phyloP scores from a whole-genome alignment of 305 asterid genomes.

The Solanum chacoense region DNA sequence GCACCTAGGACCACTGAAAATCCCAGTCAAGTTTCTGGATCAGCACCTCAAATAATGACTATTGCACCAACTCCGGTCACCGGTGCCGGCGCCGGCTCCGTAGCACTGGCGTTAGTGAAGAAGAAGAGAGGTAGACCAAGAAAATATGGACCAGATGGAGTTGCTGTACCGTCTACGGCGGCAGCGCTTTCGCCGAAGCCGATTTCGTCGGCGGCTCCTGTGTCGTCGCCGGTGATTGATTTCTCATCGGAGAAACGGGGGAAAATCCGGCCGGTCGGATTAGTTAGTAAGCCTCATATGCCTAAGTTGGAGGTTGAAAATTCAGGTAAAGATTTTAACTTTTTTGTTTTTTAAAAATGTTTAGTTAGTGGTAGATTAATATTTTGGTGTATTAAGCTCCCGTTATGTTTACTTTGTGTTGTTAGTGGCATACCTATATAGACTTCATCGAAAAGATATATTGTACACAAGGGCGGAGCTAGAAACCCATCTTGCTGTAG shows the following conservation, averaged over 20 bases:
- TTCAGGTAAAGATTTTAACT: conserved; percentile 27
- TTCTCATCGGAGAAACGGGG: conserved; percentile 55
- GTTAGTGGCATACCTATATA: not conserved
- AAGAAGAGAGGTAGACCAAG: conserved; percentile 90
- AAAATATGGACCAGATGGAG: conserved; percentile 75
- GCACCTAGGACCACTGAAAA: conserved; percentile 39
- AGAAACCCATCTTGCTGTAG: not conserved
- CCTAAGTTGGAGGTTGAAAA: conserved; percentile 36
- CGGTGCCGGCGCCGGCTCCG: conserved; percentile 15
- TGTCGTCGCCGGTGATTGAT: conserved; percentile 74
- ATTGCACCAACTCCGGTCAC: conserved; percentile 21
- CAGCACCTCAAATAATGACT: conserved; percentile 22
- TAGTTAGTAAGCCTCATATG: conserved; percentile 23
- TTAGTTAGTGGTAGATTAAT: not conserved
- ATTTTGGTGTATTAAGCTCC: not conserved
- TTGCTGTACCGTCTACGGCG: conserved; percentile 12
- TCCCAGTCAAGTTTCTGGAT: conserved; percentile 27
- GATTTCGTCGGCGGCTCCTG: conserved; percentile 41
- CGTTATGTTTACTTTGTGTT: not conserved
- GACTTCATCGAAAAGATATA: not conserved
- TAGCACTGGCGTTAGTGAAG: conserved; percentile 21
- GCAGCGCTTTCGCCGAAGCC: conserved; percentile 58
- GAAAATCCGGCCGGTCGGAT: conserved; percentile 46
- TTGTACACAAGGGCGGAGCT: not conserved
- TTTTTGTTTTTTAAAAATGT: not conserved